Conservation (phyloP, 2,329 filamentous ascomycete genomes). For the Penicillium aurantiogriseum region DNA sequence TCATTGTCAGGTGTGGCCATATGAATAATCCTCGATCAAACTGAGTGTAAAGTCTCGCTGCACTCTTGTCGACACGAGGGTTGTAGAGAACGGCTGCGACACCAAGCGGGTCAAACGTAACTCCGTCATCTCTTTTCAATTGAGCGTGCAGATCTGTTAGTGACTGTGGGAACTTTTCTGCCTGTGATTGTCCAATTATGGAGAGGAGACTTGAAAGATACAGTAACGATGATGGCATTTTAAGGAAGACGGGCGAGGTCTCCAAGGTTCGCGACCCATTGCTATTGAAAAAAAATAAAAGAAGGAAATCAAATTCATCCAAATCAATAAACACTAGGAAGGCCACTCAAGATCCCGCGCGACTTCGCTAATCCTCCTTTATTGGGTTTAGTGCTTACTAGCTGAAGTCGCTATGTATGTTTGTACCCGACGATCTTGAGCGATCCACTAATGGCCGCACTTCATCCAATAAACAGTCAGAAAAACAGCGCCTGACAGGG, state of each 20-base stretch:
- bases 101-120: slow-evolving; percentile 36
- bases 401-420: neutral
- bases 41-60: slow-evolving; percentile 32
- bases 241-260: neutral
- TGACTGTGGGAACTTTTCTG: neutral
- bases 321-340: neutral
- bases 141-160: neutral
- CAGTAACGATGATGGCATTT: neutral
- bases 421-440: neutral
- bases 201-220: neutral
- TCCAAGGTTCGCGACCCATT: neutral
- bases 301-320: neutral
- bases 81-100: slow-evolving; percentile 34
- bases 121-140: slow-evolving; percentile 4
- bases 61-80: slow-evolving; percentile 31
- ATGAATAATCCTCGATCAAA: slow-evolving; percentile 28
- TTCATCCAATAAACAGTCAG: neutral
- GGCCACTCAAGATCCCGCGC: neutral
- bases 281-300: neutral
- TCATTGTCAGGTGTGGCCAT: slow-evolving; percentile 36
- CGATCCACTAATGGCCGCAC: neutral
- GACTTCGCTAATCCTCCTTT: neutral
- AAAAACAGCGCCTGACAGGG: no score
- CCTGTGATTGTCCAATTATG: neutral
- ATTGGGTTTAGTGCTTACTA: neutral